Conservation (phyloP, 2,329 filamentous ascomycete genomes). For the Fusarium proliferatum region DNA sequence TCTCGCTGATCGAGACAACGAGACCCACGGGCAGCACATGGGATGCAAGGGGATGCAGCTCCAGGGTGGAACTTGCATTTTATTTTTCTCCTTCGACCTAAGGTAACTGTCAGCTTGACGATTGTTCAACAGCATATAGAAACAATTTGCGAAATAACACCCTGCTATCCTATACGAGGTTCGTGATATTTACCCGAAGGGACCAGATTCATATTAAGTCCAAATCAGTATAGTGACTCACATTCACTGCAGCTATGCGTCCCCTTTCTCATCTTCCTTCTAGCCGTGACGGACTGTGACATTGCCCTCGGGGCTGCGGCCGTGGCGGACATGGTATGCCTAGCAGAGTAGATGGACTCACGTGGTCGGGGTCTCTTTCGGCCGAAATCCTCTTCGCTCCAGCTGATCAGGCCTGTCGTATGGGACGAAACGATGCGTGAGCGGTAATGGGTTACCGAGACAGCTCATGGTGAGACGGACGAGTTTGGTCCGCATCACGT, state of each 20-base stretch:
- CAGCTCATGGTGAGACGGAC: neutral
- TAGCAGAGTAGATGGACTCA: neutral
- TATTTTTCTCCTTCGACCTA: neutral
- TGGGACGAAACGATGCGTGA: too few relatives aligned
- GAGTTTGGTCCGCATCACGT: neutral
- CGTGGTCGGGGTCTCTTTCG: fast-evolving
- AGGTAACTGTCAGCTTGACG: neutral
- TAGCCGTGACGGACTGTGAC: neutral
- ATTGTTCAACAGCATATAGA: fast-evolving
- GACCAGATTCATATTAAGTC: fast-evolving
- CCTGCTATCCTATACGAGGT: fast-evolving
- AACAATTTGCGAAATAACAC: too few relatives aligned
- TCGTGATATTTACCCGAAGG: fast-evolving
- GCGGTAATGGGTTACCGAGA: neutral
- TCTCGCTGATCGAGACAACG: neutral
- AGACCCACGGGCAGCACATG: neutral
- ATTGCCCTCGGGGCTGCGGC: neutral
- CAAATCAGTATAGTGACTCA: fast-evolving
- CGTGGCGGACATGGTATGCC: neutral
- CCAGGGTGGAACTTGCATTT: neutral
- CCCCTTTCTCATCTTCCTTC: neutral
- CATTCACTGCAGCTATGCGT: neutral
- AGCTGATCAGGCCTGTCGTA: neutral
- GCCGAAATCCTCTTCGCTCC: fast-evolving
- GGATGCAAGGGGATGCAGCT: neutral